Base-by-base conservation (phyloP, 345 rosid genomes). In the Eucalyptus lansdowneana region DNA sequence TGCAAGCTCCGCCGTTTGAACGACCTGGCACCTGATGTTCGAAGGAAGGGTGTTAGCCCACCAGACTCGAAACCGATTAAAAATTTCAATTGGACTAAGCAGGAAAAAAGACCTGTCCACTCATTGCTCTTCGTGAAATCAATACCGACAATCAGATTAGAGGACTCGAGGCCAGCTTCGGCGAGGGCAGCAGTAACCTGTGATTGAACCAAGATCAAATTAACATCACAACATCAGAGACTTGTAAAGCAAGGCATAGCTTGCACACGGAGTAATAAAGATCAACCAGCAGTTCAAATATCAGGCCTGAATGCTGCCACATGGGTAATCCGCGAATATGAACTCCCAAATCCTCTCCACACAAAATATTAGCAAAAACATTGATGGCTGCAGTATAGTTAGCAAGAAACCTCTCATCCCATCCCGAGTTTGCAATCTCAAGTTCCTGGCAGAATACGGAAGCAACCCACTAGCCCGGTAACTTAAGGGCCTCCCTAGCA, bases 121-220 rank as follows among this genome's bases (percentile, higher is more conserved):
- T 97, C 99, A 12, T 97, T 97, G 95, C 99, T 97, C 93, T 97
- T 97, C 5, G 99, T 97, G 92, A 97, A 95, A 93, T 97, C 99
- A 89, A 97, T 95, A 88, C 98, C 99, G 69, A 97, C 98, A 31
- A 97, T 97, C 83, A 97, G 94, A 92, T 97, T 97, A 56, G 99
- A 96, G 50, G 99, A 97, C 93, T 97, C 99, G n/a, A 97, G 93
- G 62, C 99, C 99, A 76, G 99, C 95, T 86, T 96, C 94, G 37
- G 96, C 88, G 44, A 97, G 97, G 31, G 98, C 99, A 91, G 93
- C 93, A 47, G 98, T 95, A 56, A 97, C 99, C 99, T 97, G 91
- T 89, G 21, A 53, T 87, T 37, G 56, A 89, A 89, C 56, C 54
- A 44, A 67, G 54, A 65, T 88, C 72, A 50, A 19, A 19, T 21